phyloP scores from a whole-genome alignment of 139 green algal genomes.

The Micractinium sp. region DNA sequence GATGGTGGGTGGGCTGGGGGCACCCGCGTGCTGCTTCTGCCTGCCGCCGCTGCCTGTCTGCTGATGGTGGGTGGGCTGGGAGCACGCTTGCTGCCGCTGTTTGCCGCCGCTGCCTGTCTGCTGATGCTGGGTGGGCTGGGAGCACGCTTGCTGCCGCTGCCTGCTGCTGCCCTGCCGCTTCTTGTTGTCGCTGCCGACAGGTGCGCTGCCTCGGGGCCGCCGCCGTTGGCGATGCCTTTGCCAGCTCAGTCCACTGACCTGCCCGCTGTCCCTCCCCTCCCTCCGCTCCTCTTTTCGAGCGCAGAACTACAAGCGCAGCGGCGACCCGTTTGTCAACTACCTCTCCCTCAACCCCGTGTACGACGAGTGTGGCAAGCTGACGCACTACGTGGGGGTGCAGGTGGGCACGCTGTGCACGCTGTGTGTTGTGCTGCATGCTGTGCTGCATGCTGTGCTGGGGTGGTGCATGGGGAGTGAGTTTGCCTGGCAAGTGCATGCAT shows the following conservation, averaged over 20 bases:
- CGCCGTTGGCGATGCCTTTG: too few relatives aligned
- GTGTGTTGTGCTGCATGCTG: background rate
- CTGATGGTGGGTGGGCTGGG: too few relatives aligned
- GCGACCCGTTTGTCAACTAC: slow-evolving; percentile 81
- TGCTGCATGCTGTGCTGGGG: background rate
- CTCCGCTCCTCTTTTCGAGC: background rate
- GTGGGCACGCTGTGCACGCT: background rate
- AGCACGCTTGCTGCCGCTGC: too few relatives aligned
- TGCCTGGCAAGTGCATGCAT: background rate
- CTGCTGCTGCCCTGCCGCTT: too few relatives aligned
- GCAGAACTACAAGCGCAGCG: slow-evolving; percentile 75
- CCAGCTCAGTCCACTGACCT: too few relatives aligned
- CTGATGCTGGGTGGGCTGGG: too few relatives aligned
- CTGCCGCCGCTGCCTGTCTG: too few relatives aligned
- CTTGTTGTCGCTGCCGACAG: too few relatives aligned
- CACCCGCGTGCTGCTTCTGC: background rate
- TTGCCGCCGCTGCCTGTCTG: background rate
- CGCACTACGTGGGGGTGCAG: slow-evolving; percentile 85
- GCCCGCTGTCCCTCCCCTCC: background rate
- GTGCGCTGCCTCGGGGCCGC: too few relatives aligned
- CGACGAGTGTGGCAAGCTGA: slow-evolving; percentile 61
- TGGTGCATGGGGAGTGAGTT: background rate
- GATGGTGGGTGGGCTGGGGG: slow-evolving; percentile 12
- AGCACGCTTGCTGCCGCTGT: too few relatives aligned
- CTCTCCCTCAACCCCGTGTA: slow-evolving; percentile 80